A percentile compares a stretch with the other conserved stretches of the same genome.
phyloP scores from a whole-genome alignment of 495 filamentous ascomycete species.

The Lineolata rhizophorae region DNA sequence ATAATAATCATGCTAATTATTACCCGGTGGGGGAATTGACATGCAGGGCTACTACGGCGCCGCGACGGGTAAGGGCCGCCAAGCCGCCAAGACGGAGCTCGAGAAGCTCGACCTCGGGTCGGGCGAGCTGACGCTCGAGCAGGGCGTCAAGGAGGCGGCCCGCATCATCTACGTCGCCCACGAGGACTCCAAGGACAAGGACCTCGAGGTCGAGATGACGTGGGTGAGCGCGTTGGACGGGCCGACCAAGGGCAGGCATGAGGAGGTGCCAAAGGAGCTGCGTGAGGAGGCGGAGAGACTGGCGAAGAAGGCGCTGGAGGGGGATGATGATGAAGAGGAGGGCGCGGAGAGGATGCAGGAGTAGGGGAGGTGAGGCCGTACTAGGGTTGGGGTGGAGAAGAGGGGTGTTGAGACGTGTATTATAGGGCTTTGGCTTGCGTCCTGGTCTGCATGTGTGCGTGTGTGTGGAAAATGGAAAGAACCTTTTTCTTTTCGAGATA shows the following conservation, averaged over 20 bases:
- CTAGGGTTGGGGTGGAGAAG: no score
- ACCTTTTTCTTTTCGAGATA: no score
- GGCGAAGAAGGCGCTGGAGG: constrained; percentile 22
- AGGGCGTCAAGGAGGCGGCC: constrained; percentile 90
- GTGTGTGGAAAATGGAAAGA: no score
- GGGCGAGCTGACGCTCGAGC: constrained; percentile 49
- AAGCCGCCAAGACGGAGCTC: constrained; percentile 89
- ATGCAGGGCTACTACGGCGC: constrained; percentile 82
- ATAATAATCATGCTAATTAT: no score
- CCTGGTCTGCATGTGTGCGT: no score
- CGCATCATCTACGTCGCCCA: constrained; percentile 92
- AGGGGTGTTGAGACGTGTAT: no score
- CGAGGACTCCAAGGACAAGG: constrained; percentile 94
- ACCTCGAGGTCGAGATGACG: constrained; percentile 97
- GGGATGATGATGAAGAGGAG: constrained; percentile 17
- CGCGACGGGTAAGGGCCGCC: constrained; percentile 86
- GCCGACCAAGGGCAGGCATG: constrained; percentile 75
- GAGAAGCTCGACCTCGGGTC: constrained; percentile 87
- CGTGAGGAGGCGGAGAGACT: constrained; percentile 68
- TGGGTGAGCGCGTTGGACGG: constrained; percentile 73
- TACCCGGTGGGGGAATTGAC: constrained; percentile 10
- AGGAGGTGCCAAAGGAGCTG: constrained; percentile 75
- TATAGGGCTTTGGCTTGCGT: no score
- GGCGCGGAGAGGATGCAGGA: constrained; percentile 17
- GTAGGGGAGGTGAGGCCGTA: no score